Base-by-base conservation (phyloP, 1,139 yeast species). In the Williopsis jadinii region DNA sequence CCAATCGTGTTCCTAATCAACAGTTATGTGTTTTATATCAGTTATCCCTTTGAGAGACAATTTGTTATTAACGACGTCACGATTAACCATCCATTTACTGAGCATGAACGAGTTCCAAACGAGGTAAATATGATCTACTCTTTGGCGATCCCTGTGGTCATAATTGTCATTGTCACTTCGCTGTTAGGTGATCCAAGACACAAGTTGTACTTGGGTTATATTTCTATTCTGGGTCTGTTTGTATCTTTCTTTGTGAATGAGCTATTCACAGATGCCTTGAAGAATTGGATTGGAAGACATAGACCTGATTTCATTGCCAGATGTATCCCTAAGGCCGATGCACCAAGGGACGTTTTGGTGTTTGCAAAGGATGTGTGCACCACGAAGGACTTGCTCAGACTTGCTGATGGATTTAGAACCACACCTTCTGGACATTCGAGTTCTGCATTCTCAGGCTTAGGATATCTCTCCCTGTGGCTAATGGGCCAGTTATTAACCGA, bases 391-490 rank as follows among this genome's bases (percentile, higher is more conserved):
- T 62, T 59, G 44, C 55, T 45, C 32, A 60, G 56, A n/a, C 63
- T 84, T 34, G 59, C 67, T 47, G 95, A 84, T 52, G 95, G 94
- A 0, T 80, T 78, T 55, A 71, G 87, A 55, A 78, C 87, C 2
- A 83, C 90, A 11, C 95, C 95, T 0, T 80, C 87, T 3, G 92
- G 92, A 2, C 90, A 82, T 51, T 76, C 85, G 4, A 76, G 82
- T 47, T 65, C 77, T 45, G 71, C 81, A 41, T 80, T 77, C 62
- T 72, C 82, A 11, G 92, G 92, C 0, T 64, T 84, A 37, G 76
- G 80, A 4, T 84, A 73, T 56, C 57, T 81, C 30, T 68, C 82
- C 9, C 57, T 82, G 28, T 84, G 86, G 80, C 58, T 80, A 29
- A 66, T 72, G 43, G 92, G 86, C 9, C 90, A 81, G 53, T 60